A percentile compares a stretch with the other conserved stretches of the same genome.
phyloP scores from a whole-genome alignment of 208 protist species.

The Leishmania major region DNA sequence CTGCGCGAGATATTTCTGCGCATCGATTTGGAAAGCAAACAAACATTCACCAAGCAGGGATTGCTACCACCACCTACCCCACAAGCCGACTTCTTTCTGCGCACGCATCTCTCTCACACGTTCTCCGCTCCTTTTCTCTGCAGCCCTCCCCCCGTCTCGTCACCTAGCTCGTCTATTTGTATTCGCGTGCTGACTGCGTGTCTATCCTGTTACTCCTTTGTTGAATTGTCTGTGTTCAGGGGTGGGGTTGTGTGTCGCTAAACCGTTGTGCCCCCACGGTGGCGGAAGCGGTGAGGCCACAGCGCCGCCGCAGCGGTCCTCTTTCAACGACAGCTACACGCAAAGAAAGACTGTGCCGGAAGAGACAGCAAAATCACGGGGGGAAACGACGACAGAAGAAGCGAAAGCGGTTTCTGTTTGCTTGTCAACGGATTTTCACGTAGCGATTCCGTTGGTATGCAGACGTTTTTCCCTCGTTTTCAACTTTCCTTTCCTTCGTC shows the following conservation, averaged over 20 bases:
- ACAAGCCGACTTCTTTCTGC: not conserved
- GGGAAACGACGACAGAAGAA: not conserved
- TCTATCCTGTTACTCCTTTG: not conserved
- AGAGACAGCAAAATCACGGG: not conserved
- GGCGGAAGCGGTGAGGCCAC: not conserved
- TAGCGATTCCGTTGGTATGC: not conserved
- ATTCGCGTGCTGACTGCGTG: not conserved
- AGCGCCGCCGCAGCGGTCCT: not conserved
- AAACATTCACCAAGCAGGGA: not conserved
- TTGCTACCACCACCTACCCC: not conserved
- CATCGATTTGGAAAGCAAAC: not conserved
- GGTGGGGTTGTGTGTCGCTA: not conserved
- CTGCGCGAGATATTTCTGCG: not conserved
- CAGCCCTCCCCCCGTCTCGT: not conserved
- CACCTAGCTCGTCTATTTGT: not conserved
- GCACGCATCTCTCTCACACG: not conserved
- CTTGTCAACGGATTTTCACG: not conserved
- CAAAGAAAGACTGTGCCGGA: not conserved
- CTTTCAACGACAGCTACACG: not conserved
- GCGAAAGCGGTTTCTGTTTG: not conserved
- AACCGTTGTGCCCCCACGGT: not conserved
- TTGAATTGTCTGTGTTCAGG: not conserved
- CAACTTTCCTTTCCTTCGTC: not conserved
- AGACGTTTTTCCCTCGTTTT: not conserved
- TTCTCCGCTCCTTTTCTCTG: not conserved